Evolutionary conservation across 345 rosid genomes (phyloP).

Genomic region (Pistacia atlantica): DNA sequence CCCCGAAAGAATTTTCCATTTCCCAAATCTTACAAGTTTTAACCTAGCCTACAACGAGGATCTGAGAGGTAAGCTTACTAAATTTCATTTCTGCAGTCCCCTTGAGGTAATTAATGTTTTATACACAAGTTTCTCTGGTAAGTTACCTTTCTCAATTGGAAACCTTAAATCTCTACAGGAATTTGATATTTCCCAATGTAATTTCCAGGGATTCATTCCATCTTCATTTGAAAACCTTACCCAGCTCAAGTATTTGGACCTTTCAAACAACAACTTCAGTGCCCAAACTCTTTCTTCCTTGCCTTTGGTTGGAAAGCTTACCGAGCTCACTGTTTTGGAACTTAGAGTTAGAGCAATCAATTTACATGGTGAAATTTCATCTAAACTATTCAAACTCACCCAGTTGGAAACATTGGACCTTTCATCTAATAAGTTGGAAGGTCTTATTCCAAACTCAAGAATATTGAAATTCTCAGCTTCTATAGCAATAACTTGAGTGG

Average conservation of each 20-base stretch:
- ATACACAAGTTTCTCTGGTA: background rate
- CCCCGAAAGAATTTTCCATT: background rate
- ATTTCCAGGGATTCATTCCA: constrained; percentile 16
- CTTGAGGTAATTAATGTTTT: background rate
- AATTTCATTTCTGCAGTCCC: background rate
- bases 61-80: background rate
- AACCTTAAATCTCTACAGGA: background rate
- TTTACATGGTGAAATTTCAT: background rate
- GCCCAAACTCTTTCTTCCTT: constrained; percentile 19
- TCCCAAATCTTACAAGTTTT: background rate
- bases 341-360: background rate
- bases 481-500: constrained; percentile 21
- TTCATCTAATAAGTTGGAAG: constrained; percentile 8
- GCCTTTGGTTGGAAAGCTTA: constrained; percentile 1
- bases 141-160: constrained; percentile 18
- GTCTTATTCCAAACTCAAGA: constrained; percentile 23
- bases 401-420: background rate
- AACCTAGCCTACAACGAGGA: background rate
- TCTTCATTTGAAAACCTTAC: constrained; percentile 7
- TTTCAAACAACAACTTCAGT: constrained; percentile 13
- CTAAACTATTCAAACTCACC: constrained; percentile 8
- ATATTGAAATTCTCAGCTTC: background rate
- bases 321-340: background rate
- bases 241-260: background rate
- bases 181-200: background rate